These are phyloP conservation scores for Babjeviella inositovora DNA, from an alignment of 805 yeast species.

Conservation along the genomic window DNA sequence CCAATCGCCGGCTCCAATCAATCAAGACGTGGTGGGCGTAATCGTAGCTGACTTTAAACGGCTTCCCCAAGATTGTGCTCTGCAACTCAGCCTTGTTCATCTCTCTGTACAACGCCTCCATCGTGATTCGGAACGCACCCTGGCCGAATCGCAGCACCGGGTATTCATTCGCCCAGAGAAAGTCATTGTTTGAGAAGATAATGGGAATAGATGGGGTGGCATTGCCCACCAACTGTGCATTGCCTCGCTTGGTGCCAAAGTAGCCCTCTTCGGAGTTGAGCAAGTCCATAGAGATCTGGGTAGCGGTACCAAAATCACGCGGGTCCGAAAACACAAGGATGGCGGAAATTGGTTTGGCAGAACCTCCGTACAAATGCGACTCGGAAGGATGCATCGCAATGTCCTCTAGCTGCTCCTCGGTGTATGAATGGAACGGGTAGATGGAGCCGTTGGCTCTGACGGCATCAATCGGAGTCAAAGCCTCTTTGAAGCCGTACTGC, in stretches of 20 bases:
- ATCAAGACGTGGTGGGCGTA: conserved; percentile 64
- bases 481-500: conserved; percentile 65
- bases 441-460: conserved; percentile 37
- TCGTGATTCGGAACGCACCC: conserved; percentile 62
- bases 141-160: conserved; percentile 73
- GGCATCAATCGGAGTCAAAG: conserved; percentile 58
- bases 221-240: conserved; percentile 4
- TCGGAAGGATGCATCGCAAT: conserved; percentile 18
- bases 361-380: conserved; percentile 9
- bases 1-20: conserved; percentile 17
- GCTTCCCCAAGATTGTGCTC: conserved; percentile 64
- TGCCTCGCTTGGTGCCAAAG: conserved; percentile 49
- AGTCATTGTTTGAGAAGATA: conserved; percentile 69
- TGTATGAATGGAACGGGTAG: conserved; percentile 55
- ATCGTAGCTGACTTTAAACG: conserved; percentile 63
- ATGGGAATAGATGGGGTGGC: conserved; percentile 46
- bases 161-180: conserved; percentile 80
- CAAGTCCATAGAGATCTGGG: conserved; percentile 62
- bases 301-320: conserved; percentile 73
- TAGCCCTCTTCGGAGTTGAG: conserved; percentile 47
- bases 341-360: conserved; percentile 43
- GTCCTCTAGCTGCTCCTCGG: conserved; percentile 21
- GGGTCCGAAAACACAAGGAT: conserved; percentile 80
- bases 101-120: conserved; percentile 43
- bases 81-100: conserved; percentile 33